Evolutionary conservation across 352 stramenopile species (phyloP), one percentile per base, ranked within the genome.

Genomic region (Pythium brachiatum): DNA sequence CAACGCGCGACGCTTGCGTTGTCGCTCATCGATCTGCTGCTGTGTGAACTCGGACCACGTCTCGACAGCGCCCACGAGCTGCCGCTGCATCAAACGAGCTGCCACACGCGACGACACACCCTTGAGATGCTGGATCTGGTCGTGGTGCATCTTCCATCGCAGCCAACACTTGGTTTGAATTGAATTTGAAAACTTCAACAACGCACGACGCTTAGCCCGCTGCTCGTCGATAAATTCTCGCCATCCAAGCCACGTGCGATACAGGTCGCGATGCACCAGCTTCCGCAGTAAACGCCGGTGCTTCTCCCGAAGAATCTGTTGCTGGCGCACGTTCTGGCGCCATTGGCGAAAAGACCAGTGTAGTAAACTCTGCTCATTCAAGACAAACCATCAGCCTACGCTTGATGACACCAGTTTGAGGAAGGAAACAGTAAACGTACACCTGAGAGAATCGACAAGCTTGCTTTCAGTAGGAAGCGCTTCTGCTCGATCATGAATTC

Each of bases 291-390:
- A 52, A 12, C 70, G 68, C 0, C 68, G 67, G 29, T 81, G 78
- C 41, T 89, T 89, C 1, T 78, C 75, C 26, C 75, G 75, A 16
- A 81, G 57, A 31, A 78, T 64, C 12, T 60, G 59, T 21, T 80
- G 71, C 39, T 71, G 47, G 1, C 73, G 44, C 5, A 72, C 70
- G 9, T 78, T 76, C 48, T 86, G 62, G 13, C 62, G 52, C 83
- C 85, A 94, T 31, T 88, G 79, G 0, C 81, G 78, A 48, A 94
- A 92, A 4, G 73, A 66, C 85, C 83, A 92, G 23, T 81, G 78
- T 0, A 67, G 64, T 13, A 92, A 54, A 29, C 74, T 88, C 84
- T 94, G 36, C 11, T 62, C 18, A 27, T n/a, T 9, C 20, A 38
- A 56, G 4, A 36, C 29, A 60, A 26, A 32, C 13, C 9, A 46